Base-by-base conservation (phyloP, 139 green algal genomes). In the Dunaliella sp. region DNA sequence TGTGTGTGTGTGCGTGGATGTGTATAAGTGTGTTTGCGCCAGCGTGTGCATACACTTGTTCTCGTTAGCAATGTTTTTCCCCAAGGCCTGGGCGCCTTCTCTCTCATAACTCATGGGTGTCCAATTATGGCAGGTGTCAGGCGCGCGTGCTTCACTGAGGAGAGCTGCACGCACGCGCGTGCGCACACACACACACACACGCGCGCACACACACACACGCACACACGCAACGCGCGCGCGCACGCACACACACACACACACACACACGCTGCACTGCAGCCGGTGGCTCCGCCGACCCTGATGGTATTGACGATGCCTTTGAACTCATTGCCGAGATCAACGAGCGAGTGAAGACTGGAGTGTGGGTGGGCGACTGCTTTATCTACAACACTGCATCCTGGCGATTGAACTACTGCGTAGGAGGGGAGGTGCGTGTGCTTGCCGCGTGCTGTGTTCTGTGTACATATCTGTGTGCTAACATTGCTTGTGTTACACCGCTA, bases 371-470 rank as follows among this genome's bases (percentile, higher is more conserved):
- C 37, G 97, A 99, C 91, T 99, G 97, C 94, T 98, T 99, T 87
- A 96, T 99, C 36, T 99, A 99, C 94, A 99, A 95, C 92, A 99
- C 99, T 91, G 90, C 93, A 0, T 91, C 94, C 0, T 98, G 95
- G 97, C 94, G 97, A n/a, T 93, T 99, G 77, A 98, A 98, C 91
- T 99, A 99, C 88, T 97, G 92, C 81, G 96, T 99, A 33, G 97
- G 97, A 74, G 96, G 97, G 1, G 97, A 99, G 92, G 90, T 93
- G 83, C 1, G 57, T 32, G 31, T 31, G 26, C 79, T 86, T 22
- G 38, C 1, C 21, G 37, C 28, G 57, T 3, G 24, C 81, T 77
- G 2, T 78, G 3, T 36, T 7, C 2, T 77, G 57, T 3, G 32
- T 36, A 16, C 2, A 30, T 37, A 2, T 22, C 58, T 30, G 58